Base-by-base conservation (phyloP, 331 rosid genomes). In the Ulmus americana region DNA sequence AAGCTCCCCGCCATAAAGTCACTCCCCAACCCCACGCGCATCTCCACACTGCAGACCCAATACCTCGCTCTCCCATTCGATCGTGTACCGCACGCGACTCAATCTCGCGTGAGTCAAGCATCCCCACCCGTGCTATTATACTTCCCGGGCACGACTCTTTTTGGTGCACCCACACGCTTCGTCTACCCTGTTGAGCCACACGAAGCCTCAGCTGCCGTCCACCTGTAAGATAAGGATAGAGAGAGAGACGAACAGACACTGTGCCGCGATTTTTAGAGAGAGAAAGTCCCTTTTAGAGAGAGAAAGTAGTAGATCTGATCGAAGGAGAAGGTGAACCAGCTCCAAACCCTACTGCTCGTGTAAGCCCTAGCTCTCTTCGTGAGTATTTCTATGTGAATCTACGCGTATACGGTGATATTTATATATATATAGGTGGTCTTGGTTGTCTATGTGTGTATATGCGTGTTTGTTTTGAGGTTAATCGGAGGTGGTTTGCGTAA, bases 141-240 rank as follows among this genome's bases (percentile, higher is more conserved):
- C 83, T 79, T 77, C 76, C 62, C 61, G 69, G 71, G 64, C 82
- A 77, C 79, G 75, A 65, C 77, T 78, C 77, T 61, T 68, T 7
- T 56, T 22, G 38, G 64, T 14, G 35, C 75, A 63, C 65, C 75
- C 82, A 76, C 68, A 81, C 96, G 86, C 86, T 74, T 75, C 70
- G 70, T 12, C 61, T 48, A 56, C 61, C 53, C 71, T 61, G 47
- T 69, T 53, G 77, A 70, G 48, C 68, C 56, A 10, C 83, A 78
- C 81, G 77, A 70, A n/a, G 53, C 69, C 65, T 38, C 76, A 63
- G 73, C 56, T 47, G 83, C 95, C 95, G 96, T 88, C 79, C 91
- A 84, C 70, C 79, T 87, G 86, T 81, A 62, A 72, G 85, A 75
- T 84, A 82, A 84, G 83, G 73, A 38, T 49, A 46, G 56, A 10